Percentiles rank a stretch among this genome's conserved stretches.
These are phyloP conservation scores for Crassisporium funariophilum DNA, from an alignment of 768 basidiomycete species.

Conservation along the genomic window DNA sequence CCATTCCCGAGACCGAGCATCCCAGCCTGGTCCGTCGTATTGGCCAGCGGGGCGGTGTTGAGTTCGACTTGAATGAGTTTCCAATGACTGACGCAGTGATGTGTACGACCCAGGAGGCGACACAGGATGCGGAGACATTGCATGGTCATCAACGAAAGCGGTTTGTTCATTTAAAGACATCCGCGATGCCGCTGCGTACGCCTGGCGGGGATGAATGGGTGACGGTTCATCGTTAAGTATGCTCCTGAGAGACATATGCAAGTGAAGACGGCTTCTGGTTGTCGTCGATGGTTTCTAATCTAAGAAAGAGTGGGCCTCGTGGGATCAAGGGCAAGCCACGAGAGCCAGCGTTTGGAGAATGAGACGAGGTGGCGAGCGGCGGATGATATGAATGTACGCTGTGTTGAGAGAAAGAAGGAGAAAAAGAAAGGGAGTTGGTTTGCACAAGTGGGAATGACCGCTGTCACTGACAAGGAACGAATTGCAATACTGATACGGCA, in stretches of 20 bases:
- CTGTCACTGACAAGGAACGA: slow-evolving; percentile 30
- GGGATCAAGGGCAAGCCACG: slow-evolving; percentile 32
- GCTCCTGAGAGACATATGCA: slow-evolving; percentile 71
- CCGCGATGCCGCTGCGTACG: slow-evolving; percentile 31
- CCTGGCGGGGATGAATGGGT: slow-evolving; percentile 34
- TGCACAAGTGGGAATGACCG: slow-evolving; percentile 27
- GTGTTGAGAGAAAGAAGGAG: slow-evolving; percentile 16
- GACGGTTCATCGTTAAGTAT: slow-evolving; percentile 79
- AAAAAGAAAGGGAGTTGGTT: slow-evolving; percentile 18
- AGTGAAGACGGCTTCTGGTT: slow-evolving; percentile 8
- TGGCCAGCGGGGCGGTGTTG: slow-evolving; percentile 31
- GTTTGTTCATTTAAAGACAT: slow-evolving; percentile 19
- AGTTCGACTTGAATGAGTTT: slow-evolving; percentile 14
- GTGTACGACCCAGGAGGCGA: slow-evolving; percentile 25
- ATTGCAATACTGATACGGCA: slow-evolving; percentile 26
- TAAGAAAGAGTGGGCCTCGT: slow-evolving; percentile 32
- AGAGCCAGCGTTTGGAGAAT: slow-evolving; percentile 20
- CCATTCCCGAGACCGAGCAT: slow-evolving; percentile 23
- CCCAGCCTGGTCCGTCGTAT: slow-evolving; percentile 56
- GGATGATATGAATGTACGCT: slow-evolving; percentile 11
- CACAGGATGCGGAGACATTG: slow-evolving; percentile 26
- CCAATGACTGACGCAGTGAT: slow-evolving; percentile 17
- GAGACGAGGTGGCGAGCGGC: slow-evolving; percentile 5
- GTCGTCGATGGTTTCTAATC: no score
- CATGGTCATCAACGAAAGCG: slow-evolving; percentile 22